Base-by-base conservation (phyloP, 2,329 filamentous ascomycete species). In the Fusarium staphyleae region DNA sequence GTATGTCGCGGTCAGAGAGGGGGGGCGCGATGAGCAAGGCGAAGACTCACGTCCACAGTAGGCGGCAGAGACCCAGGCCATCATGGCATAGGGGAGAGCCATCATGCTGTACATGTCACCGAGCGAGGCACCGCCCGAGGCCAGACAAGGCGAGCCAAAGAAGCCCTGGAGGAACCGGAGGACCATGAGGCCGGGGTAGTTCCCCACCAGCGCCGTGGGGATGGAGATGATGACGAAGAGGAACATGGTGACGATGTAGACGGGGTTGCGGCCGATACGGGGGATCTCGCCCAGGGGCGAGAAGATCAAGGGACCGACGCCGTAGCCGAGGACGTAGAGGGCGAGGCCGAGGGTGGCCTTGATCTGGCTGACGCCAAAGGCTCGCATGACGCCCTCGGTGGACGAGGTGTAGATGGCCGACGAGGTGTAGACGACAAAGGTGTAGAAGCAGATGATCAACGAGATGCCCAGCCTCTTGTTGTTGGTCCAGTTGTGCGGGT, bases 261-360 rank as follows among this genome's bases (percentile, higher is more conserved):
- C 81, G 0, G 84, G 83, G 63, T 87, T 90, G 6, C 88, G 79
- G 3, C 88, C 88, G 43, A 90, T 81, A 37, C 78, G 68, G 0
- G 87, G 86, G 16, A 90, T 83, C 72, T 91, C 88, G 41, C 78
- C 82, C 34, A 90, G 71, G 0, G 88, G 88, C 0, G 84, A 85
- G 72, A 84, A 89, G 18, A 90, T 56, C 19, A 90, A 71, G 1
- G 87, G 87, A 0, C 87, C 87, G 13, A 86, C 72, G 11, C 87
- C 86, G 56, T 85, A 85, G 1, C 83, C 86, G 0, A 87, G 72
- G 1, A 88, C 85, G 65, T 87, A 88, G 52, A 88, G 77, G 0
- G 84, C 79, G 5, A 88, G 75, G 0, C 84, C 84, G 0, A 88
- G 74, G 0, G 81, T 80, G 2, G 83, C 81, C 9, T 79, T 75